Evolutionary conservation across 176 grass and related monocot species (phyloP), one percentile per base, ranked within the genome.

Genomic region (Rhynchospora breviuscula): DNA sequence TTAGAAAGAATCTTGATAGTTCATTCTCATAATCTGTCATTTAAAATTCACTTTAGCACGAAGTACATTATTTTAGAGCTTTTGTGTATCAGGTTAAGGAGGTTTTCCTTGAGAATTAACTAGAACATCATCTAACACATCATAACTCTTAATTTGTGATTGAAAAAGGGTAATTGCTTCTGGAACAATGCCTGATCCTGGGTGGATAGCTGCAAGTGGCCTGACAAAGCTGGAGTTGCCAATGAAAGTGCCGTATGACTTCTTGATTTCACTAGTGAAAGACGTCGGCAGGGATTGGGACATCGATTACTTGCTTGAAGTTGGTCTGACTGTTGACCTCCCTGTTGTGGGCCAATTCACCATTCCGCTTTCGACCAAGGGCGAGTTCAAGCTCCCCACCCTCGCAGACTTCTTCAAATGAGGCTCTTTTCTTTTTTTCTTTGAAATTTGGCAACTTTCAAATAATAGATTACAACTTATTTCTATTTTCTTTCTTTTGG

Each of bases 331-430:
- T 59, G 45, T 97, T 25, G 94, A 94, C 61, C 87, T 94, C 8
- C 92, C 92, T 10, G 35, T 94, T 47, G 4, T 92, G 57, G 94
- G 94, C 0, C 91, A 92, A 83, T 69, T 97, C 89, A 97, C 95
- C 81, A 92, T 97, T 83, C 94, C 94, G 3, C 90, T 97, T 12
- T 59, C 80, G 0, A 85, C 81, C 77, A 52, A 43, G 49, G 94
- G 94, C 10, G 94, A 97, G 94, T 83, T 97, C 52, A 94, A 94
- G 87, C 90, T 97, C 4, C 94, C 94, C 8, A 97, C 92, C 0
- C 12, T 94, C 87, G 72, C 78, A 76, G 91, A 93, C 83, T 47
- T 97, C 82, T 93, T 97, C 82, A 85, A 22, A 10, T 21, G 15
- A 85, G 71, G 22, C 26, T 29, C 26, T 18, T 47, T 25, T n/a